Percentiles rank a stretch among this genome's conserved stretches.
phyloP scores from a whole-genome alignment of 2,329 filamentous ascomycete species.

The Colletotrichum zoysiae region DNA sequence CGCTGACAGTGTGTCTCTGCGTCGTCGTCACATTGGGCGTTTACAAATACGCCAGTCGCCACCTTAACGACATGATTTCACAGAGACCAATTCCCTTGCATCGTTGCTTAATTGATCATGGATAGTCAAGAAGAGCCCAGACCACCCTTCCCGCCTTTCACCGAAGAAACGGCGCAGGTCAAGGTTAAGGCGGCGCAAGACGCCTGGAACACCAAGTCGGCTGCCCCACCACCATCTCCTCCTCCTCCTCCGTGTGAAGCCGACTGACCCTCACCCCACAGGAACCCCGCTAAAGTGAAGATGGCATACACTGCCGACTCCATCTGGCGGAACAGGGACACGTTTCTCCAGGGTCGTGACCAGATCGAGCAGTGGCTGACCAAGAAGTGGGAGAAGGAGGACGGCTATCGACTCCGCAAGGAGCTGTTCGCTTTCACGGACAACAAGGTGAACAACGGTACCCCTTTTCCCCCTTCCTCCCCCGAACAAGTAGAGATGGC shows the following conservation, averaged over 20 bases:
- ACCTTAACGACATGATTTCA: not conserved
- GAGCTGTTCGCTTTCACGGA: constrained; percentile 84
- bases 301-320: constrained; percentile 81
- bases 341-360: constrained; percentile 76
- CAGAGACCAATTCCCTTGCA: not conserved
- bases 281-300: constrained; percentile 74
- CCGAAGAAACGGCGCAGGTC: constrained; percentile 72
- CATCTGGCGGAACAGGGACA: constrained; percentile 83
- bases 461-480: not conserved
- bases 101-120: constrained; percentile 5
- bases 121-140: constrained; percentile 30
- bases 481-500: not conserved
- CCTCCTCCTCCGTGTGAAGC: too few species aligned
- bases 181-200: constrained; percentile 90
- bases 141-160: constrained; percentile 78
- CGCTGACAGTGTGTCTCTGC: not conserved
- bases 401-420: constrained; percentile 81
- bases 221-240: constrained; percentile 35
- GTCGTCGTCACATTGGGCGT: constrained; percentile 5
- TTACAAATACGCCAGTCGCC: not conserved
- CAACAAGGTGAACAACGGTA: constrained; percentile 62
- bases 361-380: constrained; percentile 77
- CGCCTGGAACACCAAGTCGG: constrained; percentile 83
- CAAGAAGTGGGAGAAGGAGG: constrained; percentile 80
- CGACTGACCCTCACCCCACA: constrained; percentile 48